Base-by-base conservation (phyloP, 768 basidiomycete genomes). In the Lentinula lateritia region DNA sequence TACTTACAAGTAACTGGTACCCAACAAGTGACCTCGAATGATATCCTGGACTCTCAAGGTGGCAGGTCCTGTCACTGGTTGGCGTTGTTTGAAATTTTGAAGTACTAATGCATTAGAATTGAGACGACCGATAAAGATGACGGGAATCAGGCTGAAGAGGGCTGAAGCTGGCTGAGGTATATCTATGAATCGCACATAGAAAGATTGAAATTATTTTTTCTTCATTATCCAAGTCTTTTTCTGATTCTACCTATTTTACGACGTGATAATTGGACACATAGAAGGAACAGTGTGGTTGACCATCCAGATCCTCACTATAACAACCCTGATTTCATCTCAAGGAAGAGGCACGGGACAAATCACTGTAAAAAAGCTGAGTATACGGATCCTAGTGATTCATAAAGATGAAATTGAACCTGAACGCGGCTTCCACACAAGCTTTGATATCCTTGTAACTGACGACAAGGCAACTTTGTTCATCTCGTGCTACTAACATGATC, bases 381-480 rank as follows among this genome's bases (percentile, higher is more conserved):
- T 9, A 42, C 32, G 6, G 28, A n/a, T 8, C 34, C 34, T 61
- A 3, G 38, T 23, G 23, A 23, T 23, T 23, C 23, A 23, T 23
- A 50, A 50, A 48, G 23, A 53, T 53, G 8, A 52, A 41, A 20
- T 79, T 89, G 55, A 63, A 95, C 94, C 79, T 80, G 71, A 95
- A 96, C 8, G 94, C 90, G 3, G 85, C 81, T 55, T 94, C 88
- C 42, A 96, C 80, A 70, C 92, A 95, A 2, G 82, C 71, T 75
- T 92, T 95, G 76, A 98, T 82, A 58, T 97, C 95, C 71, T 89
- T 90, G 76, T 95, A 97, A 70, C 86, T 92, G 43, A 97, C 94
- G 8, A 96, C 92, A 15, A 98, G 81, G 71, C 95, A 97, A 68
- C 89, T 95, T 76, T 96, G 95, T 71, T 98, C 97, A 71, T 99